Evolutionary conservation across 1,284 basidiomycete genomes (phyloP), one percentile per base, ranked within the genome.

Genomic region (Fomitopsis betulina): DNA sequence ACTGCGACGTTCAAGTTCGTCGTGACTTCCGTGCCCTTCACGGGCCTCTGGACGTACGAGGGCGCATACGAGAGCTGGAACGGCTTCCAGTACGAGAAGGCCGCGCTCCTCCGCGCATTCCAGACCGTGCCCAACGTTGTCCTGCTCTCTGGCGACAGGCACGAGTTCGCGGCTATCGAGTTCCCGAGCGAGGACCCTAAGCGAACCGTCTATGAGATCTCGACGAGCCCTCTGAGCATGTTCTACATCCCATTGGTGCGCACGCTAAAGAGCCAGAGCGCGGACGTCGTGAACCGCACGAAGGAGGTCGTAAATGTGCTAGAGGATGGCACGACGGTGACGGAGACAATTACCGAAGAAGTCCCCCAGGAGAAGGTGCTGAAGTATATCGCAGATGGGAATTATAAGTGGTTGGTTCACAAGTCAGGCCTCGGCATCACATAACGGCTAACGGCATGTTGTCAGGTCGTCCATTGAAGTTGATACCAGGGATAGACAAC

Each of bases 1-100:
- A 93, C 91, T 0, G 79, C 84, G 3, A 85, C 87, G 0, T 93
- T 91, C 81, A 93, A 93, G 72, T 93, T 94, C 69, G 78, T 94
- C 57, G 81, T 90, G 23, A 81, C 83, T 12, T 89, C 86, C 9
- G 88, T 93, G 3, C 91, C 91, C 0, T 87, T 94, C 72, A 91
- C 87, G 42, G 83, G 83, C 0, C 79, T 93, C 17, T 93, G 91
- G 90, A 81, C 77, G 2, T 77, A 83, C 59, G 87, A 91, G 67
- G 87, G 86, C 0, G 78, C 79, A 54, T 70, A 72, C 33, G 89
- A 90, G 70, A 84, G 86, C 1, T 94, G 90, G 91, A 85, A 86
- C 0, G 89, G 76, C 0, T 93, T 85, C 72, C 73, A 78, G 12
- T 72, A 72, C 12, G 91, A 93, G 72, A 85, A 89, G 62, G 74